Evolutionary conservation across 2,329 filamentous ascomycete genomes (phyloP).

Genomic region (Dichotomopilus funicola): DNA sequence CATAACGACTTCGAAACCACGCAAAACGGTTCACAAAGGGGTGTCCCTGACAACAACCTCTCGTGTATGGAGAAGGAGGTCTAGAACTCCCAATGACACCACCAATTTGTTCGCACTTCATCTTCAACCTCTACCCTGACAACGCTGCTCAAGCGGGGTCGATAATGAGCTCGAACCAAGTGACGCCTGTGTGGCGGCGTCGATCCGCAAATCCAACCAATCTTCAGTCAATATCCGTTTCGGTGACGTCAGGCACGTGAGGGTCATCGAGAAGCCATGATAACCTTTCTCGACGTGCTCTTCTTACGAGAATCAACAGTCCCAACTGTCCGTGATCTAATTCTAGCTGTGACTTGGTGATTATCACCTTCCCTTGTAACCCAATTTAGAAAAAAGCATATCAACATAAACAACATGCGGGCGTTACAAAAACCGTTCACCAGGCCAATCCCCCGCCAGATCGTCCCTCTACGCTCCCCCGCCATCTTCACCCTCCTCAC

Average conservation of each 20-base stretch:
- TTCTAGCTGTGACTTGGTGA: no score
- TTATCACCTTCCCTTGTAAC: no score
- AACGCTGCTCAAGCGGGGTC: neutral
- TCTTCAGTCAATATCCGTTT: neutral
- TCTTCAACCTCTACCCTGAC: neutral
- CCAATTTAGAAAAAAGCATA: no score
- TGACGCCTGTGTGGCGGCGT: neutral
- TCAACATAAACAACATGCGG: conserved; percentile 4
- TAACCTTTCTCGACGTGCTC: neutral
- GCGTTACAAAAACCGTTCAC: neutral
- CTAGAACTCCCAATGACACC: no score
- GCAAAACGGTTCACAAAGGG: no score
- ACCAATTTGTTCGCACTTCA: no score
- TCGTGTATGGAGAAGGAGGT: no score
- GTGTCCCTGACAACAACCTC: no score
- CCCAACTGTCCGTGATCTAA: neutral
- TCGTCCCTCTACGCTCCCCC: conserved; percentile 1
- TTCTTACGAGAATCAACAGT: no score
- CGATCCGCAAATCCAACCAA: neutral
- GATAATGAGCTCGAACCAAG: no score
- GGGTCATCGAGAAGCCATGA: neutral
- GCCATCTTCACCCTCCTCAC: neutral
- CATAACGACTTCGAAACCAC: no score
- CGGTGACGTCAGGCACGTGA: neutral
- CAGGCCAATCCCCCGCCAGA: conserved; percentile 1